Percentiles rank a stretch among this genome's conserved stretches.
These are phyloP conservation scores for Camellia oleifera DNA, from an alignment of 179 eudicot species.

Conservation along the genomic window DNA sequence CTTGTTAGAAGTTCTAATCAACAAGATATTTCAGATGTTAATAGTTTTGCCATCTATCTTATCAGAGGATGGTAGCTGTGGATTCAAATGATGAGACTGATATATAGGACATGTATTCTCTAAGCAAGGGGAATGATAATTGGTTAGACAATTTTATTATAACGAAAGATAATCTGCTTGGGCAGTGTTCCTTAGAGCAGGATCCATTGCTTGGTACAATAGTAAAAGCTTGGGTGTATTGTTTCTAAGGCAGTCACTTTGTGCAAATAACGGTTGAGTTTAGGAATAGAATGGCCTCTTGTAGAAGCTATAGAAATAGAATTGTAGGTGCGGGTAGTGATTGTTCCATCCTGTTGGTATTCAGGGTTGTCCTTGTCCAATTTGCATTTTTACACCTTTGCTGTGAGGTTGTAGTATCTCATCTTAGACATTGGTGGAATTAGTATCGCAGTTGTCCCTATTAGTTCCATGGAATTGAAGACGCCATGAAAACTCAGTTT, in stretches of 20 bases:
- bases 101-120: background rate
- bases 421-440: background rate
- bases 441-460: background rate
- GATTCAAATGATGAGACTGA: background rate
- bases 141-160: background rate
- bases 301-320: too few species aligned
- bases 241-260: background rate
- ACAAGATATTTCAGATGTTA: too few species aligned
- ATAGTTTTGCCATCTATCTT: background rate
- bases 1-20: background rate
- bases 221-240: background rate
- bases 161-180: background rate
- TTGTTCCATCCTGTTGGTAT: slow-evolving; percentile 2
- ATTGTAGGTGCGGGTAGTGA: background rate
- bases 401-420: background rate
- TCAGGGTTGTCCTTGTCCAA: background rate
- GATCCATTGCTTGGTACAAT: background rate
- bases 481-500: background rate
- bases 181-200: background rate
- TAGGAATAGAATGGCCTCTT: background rate
- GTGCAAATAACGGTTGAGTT: background rate
- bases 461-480: background rate
- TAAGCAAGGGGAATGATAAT: background rate
- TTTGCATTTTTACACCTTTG: background rate
- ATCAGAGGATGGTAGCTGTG: background rate